A percentile compares a stretch with the other conserved stretches of the same genome.
Evolutionary conservation across 805 yeast species (phyloP).

Genomic region (Ogataea kodamae): DNA sequence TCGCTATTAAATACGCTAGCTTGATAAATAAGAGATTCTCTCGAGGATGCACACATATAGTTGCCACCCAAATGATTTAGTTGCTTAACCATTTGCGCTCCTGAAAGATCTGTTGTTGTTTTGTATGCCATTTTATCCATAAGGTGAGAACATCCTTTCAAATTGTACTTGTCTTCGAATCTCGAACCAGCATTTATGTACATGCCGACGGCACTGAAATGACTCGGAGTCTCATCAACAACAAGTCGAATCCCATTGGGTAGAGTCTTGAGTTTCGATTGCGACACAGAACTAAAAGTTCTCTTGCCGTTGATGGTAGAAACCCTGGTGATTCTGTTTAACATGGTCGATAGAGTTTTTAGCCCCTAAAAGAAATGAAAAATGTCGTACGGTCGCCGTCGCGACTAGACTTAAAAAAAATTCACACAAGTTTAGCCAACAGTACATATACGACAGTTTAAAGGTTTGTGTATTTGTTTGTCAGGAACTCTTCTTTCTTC

Average conservation of each 20-base stretch:
- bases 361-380: background rate
- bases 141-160: conserved; percentile 78
- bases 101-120: conserved; percentile 56
- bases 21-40: conserved; percentile 91
- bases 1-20: conserved; percentile 90
- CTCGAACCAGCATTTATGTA: conserved; percentile 91
- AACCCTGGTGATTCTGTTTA: background rate
- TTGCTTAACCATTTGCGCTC: conserved; percentile 67
- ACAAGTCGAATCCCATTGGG: conserved; percentile 79
- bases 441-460: background rate
- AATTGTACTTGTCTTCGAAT: conserved; percentile 53
- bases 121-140: conserved; percentile 84
- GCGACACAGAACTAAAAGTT: conserved; percentile 10
- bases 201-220: conserved; percentile 86
- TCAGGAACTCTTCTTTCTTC: too few species aligned
- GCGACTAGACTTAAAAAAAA: too few species aligned
- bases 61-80: conserved; percentile 87
- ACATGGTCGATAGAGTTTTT: conserved; percentile 4
- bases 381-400: too few species aligned
- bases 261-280: conserved; percentile 38
- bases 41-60: conserved; percentile 85
- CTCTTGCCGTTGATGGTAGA: background rate
- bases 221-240: conserved; percentile 83
- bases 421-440: too few species aligned
- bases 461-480: too few species aligned